phyloP scores from a whole-genome alignment of 1,139 yeast species.

The Debaryomycetaceae sp. region DNA sequence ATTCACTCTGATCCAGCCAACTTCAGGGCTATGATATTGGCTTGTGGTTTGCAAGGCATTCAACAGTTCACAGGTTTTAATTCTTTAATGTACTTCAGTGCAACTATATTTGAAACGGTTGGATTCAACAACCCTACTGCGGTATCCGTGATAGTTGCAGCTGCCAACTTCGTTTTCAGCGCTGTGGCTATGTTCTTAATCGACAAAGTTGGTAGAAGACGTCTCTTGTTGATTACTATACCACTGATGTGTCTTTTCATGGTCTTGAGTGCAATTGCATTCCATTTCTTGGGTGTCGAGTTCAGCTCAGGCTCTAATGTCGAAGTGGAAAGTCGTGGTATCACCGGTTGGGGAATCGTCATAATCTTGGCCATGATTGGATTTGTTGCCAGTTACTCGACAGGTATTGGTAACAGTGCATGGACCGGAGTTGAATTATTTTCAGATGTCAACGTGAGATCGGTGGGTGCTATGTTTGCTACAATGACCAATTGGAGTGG shows the following conservation, averaged over 20 bases:
- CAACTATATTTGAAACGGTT: slow-evolving; percentile 83
- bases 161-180: slow-evolving; percentile 86
- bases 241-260: slow-evolving; percentile 81
- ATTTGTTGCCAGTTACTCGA: slow-evolving; percentile 85
- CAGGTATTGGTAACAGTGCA: slow-evolving; percentile 95
- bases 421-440: slow-evolving; percentile 97
- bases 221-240: slow-evolving; percentile 66
- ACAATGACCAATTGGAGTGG: slow-evolving; percentile 98
- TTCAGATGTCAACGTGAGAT: slow-evolving; percentile 85
- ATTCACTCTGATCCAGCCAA: slow-evolving; percentile 77
- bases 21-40: slow-evolving; percentile 80
- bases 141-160: slow-evolving; percentile 89
- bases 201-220: slow-evolving; percentile 83
- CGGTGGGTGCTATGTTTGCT: slow-evolving; percentile 86
- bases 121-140: slow-evolving; percentile 88
- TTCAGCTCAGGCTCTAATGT: slow-evolving; percentile 50
- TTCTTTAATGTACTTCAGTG: slow-evolving; percentile 89
- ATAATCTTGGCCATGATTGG: slow-evolving; percentile 81
- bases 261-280: slow-evolving; percentile 78
- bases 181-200: slow-evolving; percentile 77
- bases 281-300: slow-evolving; percentile 69
- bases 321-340: slow-evolving; percentile 39
- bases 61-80: slow-evolving; percentile 96
- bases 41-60: slow-evolving; percentile 90
- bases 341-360: slow-evolving; percentile 82